Conservation (phyloP, 345 rosid species). For the Rhodamnia rubescens region DNA sequence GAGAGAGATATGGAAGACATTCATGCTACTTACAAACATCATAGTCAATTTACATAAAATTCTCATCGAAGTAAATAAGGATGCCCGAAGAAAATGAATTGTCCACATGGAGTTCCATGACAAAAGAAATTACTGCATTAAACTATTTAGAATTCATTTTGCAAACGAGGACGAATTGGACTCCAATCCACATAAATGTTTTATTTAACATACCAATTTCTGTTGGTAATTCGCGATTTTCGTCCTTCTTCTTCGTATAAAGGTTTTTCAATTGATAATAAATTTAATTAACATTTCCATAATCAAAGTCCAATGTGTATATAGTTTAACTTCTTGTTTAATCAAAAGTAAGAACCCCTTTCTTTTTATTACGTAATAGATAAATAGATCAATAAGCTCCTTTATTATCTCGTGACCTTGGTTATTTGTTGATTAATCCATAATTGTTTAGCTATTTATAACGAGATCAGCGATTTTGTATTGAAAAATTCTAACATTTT, state of each 20-base stretch:
- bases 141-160: neutral
- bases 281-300: neutral
- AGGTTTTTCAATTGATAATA: neutral
- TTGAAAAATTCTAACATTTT: neutral
- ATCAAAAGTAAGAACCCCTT: neutral
- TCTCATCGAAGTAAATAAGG: neutral
- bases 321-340: neutral
- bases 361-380: neutral
- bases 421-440: neutral
- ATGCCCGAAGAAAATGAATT: neutral
- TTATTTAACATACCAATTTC: neutral
- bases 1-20: neutral
- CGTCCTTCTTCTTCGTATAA: neutral
- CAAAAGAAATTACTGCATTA: neutral
- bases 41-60: neutral
- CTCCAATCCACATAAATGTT: neutral
- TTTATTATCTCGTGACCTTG: neutral
- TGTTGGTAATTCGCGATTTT: neutral
- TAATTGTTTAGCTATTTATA: neutral
- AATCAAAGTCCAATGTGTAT: neutral
- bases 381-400: neutral
- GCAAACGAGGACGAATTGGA: neutral
- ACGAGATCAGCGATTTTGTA: neutral
- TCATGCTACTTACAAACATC: neutral
- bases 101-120: neutral